These are phyloP conservation scores for Geosmithia putterillii DNA, from an alignment of 2,329 filamentous ascomycete genomes.

Conservation along the genomic window DNA sequence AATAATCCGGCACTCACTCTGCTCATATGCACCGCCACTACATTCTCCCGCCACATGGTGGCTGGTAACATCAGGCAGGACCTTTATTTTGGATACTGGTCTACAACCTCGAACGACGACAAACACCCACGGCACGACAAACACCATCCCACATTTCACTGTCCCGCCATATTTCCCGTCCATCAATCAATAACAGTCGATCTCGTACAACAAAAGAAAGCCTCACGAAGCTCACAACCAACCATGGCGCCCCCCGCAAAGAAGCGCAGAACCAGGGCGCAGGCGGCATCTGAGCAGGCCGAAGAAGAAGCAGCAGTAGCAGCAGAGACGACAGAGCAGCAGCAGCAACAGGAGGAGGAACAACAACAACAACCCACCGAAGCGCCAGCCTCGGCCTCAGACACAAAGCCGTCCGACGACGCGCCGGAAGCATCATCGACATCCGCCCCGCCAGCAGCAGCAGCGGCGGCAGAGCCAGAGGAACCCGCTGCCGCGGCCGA, in stretches of 20 bases:
- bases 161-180: too few species aligned
- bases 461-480: constrained; percentile 5
- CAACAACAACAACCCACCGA: not conserved
- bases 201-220: too few species aligned
- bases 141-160: too few species aligned
- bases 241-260: constrained; percentile 15
- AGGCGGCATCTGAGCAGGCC: constrained; percentile 1
- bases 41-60: too few species aligned
- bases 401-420: not conserved
- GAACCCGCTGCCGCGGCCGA: constrained; percentile 8
- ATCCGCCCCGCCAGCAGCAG: not conserved
- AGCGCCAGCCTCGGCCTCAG: not conserved
- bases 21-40: too few species aligned
- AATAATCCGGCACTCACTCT: too few species aligned
- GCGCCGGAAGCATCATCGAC: not conserved
- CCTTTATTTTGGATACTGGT: too few species aligned
- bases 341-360: too few species aligned
- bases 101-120: too few species aligned
- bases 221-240: not conserved
- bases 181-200: too few species aligned
- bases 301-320: constrained; percentile 1
- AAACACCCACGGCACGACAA: too few species aligned
- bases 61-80: too few species aligned
- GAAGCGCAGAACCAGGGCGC: constrained; percentile 11
- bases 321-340: not conserved